Percentiles rank a stretch among this genome's conserved stretches.
phyloP scores from a whole-genome alignment of 2,329 filamentous ascomycete genomes.

The Neurospora sp. region DNA sequence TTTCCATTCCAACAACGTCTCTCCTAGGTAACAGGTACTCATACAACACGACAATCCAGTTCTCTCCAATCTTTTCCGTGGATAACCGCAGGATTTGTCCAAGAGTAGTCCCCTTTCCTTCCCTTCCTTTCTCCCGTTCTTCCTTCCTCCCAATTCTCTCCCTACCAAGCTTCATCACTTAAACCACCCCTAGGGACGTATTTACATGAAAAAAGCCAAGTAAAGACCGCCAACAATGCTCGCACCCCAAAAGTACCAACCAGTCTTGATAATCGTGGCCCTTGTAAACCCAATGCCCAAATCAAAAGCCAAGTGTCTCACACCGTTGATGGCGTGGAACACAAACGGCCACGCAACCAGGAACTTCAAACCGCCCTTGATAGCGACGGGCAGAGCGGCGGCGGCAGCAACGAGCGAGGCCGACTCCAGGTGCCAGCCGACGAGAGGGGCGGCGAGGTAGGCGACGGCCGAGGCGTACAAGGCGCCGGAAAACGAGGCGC shows the following conservation, averaged over 20 bases:
- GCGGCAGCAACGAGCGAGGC: conserved; percentile 50
- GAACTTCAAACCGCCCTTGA: conserved; percentile 49
- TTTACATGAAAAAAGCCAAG: conserved; percentile 33
- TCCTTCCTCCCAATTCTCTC: not conserved
- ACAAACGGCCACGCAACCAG: conserved; percentile 47
- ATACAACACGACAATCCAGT: not conserved
- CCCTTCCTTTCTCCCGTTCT: not conserved
- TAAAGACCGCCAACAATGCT: conserved; percentile 34
- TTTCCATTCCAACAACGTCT: not conserved
- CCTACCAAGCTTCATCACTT: no score
- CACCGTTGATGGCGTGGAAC: conserved; percentile 47
- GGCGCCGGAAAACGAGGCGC: conserved; percentile 56
- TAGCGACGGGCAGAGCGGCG: conserved; percentile 46
- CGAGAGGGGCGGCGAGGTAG: conserved; percentile 69
- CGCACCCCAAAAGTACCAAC: conserved; percentile 37
- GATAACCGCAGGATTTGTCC: not conserved
- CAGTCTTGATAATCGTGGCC: conserved; percentile 34
- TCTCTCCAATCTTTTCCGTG: not conserved
- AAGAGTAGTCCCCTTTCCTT: not conserved
- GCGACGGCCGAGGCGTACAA: conserved; percentile 73
- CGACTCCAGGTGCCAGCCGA: conserved; percentile 55
- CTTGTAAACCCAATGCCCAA: conserved; percentile 36
- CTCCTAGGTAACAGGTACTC: not conserved
- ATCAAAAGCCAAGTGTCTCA: conserved; percentile 45
- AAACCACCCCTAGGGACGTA: not conserved